Evolutionary conservation across 306 rosid genomes (phyloP).

Genomic region (Malus sieversii): DNA sequence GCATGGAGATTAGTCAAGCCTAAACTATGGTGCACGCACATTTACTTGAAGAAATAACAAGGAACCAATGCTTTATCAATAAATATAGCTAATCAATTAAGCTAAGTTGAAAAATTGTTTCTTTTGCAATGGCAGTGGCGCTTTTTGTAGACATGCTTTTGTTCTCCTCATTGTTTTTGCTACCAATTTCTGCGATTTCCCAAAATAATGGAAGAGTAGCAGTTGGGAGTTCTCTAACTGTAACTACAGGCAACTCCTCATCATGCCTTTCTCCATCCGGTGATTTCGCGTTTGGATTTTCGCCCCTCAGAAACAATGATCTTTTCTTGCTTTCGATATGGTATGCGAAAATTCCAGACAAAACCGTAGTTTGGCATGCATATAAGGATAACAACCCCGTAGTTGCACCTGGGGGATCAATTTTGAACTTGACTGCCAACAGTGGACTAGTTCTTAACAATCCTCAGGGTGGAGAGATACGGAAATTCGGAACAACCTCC

Average conservation of each 20-base stretch:
- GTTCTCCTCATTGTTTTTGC: constrained; percentile 7
- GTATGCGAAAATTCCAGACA: constrained; percentile 35
- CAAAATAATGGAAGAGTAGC: constrained; percentile 19
- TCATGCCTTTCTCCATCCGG: constrained; percentile 39
- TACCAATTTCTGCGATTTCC: constrained; percentile 17
- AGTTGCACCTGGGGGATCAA: constrained; percentile 27
- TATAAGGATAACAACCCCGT: not conserved
- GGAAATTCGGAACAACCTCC: not conserved
- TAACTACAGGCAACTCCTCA: constrained; percentile 10
- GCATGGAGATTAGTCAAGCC: too few species aligned
- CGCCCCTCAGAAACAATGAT: not conserved
- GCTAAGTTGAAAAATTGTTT: not conserved
- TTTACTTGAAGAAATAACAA: not conserved
- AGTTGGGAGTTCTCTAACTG: constrained; percentile 22
- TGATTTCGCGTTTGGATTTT: constrained; percentile 59
- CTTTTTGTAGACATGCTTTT: not conserved
- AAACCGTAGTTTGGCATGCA: constrained; percentile 41
- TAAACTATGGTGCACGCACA: not conserved
- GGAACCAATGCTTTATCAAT: not conserved
- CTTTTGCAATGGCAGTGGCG: not conserved
- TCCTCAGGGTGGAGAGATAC: constrained; percentile 7
- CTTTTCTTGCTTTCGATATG: constrained; percentile 40
- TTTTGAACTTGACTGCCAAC: not conserved
- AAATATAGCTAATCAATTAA: not conserved
- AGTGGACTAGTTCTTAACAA: not conserved